A percentile compares a stretch with the other conserved stretches of the same genome.
Evolutionary conservation across 805 yeast genomes (phyloP).

Genomic region (Wickerhamiella azyma): DNA sequence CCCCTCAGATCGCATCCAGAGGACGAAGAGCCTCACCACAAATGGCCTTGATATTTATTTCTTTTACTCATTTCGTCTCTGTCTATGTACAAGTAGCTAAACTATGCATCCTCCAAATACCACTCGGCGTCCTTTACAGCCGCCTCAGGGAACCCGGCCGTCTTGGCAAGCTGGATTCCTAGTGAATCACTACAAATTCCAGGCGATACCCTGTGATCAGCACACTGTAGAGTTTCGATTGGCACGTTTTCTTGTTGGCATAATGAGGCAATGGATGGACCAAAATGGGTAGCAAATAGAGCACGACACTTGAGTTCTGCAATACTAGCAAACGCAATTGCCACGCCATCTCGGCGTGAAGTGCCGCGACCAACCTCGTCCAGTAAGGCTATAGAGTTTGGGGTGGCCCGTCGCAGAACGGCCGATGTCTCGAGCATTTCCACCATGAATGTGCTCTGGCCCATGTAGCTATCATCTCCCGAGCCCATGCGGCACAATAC

Average conservation of each 20-base stretch:
- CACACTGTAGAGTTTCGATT: constrained; percentile 9
- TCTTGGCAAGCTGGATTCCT: constrained; percentile 60
- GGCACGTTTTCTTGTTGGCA: constrained; percentile 22
- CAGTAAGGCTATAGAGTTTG: constrained; percentile 55
- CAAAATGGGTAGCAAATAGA: constrained; percentile 85
- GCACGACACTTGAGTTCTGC: constrained; percentile 53
- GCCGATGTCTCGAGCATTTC: constrained; percentile 78
- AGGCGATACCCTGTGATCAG: constrained; percentile 37
- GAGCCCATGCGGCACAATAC: constrained; percentile 73
- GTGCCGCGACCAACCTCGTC: constrained; percentile 92
- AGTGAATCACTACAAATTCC: constrained; percentile 68
- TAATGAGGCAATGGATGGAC: constrained; percentile 36
- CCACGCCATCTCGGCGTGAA: constrained; percentile 68
- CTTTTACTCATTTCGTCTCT: neutral
- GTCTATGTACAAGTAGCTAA: too few species aligned
- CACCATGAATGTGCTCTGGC: constrained; percentile 80
- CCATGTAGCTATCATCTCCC: constrained; percentile 58
- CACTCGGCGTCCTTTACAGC: constrained; percentile 1
- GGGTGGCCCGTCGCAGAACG: constrained; percentile 53
- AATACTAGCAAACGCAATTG: constrained; percentile 70
- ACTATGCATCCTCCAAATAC: neutral
- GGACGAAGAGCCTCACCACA: neutral
- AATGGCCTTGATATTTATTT: neutral
- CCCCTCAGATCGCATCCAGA: neutral
- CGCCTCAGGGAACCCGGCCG: constrained; percentile 61